Conservation (phyloP, 257 asterid genomes). For the Nicotiana sylvestris region DNA sequence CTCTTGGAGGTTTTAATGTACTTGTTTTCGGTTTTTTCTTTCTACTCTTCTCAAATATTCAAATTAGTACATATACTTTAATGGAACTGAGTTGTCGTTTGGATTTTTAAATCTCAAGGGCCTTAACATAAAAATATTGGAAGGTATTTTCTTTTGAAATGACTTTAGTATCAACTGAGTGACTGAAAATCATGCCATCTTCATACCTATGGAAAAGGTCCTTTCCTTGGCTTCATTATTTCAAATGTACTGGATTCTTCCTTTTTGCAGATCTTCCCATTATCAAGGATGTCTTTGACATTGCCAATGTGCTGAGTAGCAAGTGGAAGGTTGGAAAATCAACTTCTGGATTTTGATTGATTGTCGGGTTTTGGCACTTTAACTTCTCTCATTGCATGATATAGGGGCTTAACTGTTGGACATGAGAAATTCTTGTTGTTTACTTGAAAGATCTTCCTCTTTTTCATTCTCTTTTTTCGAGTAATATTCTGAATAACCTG, state of each 20-base stretch:
- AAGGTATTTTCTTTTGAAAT: not conserved
- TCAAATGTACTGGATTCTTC: conserved; percentile 7
- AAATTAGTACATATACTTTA: not conserved
- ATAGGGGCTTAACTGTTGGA: not conserved
- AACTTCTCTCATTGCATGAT: not conserved
- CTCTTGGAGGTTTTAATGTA: not conserved
- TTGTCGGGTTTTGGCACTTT: not conserved
- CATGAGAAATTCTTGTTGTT: not conserved
- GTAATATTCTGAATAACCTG: not conserved
- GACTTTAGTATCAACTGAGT: not conserved
- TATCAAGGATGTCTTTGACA: conserved; percentile 69
- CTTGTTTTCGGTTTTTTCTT: not conserved
- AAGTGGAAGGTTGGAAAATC: conserved; percentile 74
- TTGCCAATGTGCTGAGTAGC: conserved; percentile 48
- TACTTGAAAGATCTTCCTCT: not conserved
- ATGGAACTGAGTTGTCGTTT: not conserved
- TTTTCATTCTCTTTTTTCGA: not conserved
- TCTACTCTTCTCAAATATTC: not conserved
- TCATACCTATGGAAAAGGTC: not conserved
- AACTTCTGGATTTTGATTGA: not conserved
- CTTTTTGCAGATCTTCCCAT: conserved; percentile 57
- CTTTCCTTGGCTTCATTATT: not conserved
- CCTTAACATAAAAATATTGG: not conserved
- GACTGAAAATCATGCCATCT: not conserved
- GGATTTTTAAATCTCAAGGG: not conserved